A percentile compares a stretch with the other conserved stretches of the same genome.
Evolutionary conservation across 2,329 filamentous ascomycete genomes (phyloP).

Genomic region (Penicillium sp.): DNA sequence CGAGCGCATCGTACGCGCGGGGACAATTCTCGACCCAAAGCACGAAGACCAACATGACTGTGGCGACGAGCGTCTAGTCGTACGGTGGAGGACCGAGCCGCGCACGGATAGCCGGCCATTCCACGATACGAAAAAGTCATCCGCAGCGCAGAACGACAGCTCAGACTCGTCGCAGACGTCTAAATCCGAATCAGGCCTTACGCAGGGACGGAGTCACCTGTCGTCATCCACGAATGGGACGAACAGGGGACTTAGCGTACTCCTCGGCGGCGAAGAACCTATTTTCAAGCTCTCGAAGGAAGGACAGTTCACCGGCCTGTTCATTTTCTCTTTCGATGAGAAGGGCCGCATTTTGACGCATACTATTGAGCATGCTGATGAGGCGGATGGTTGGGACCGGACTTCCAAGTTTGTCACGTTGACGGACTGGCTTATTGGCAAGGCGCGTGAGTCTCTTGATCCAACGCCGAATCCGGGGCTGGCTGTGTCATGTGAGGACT

Average conservation of each 20-base stretch:
- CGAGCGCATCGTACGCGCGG: conserved; percentile 77
- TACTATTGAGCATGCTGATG: conserved; percentile 90
- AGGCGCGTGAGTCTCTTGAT: conserved; percentile 59
- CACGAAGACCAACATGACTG: conserved; percentile 34
- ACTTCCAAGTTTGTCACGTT: conserved; percentile 84
- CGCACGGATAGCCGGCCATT: conserved; percentile 33
- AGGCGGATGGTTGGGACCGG: conserved; percentile 78
- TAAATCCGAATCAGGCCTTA: background rate
- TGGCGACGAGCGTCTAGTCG: conserved; percentile 76
- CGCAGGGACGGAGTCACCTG: conserved; percentile 15
- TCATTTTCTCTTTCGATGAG: conserved; percentile 92
- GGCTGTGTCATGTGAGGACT: conserved; percentile 28
- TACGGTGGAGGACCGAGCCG: conserved; percentile 77
- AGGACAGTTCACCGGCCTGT: conserved; percentile 85
- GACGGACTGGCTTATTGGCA: conserved; percentile 91
- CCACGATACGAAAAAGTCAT: conserved; percentile 10
- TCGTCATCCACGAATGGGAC: conserved; percentile 34
- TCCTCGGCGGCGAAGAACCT: conserved; percentile 57
- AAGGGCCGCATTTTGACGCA: conserved; percentile 82
- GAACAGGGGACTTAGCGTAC: conserved; percentile 45
- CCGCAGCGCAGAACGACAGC: background rate
- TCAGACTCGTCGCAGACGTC: background rate
- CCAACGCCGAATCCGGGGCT: conserved; percentile 31
- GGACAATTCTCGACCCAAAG: conserved; percentile 41
- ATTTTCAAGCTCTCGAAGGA: conserved; percentile 57